Percentiles rank a stretch among this genome's conserved stretches.
Conservation (phyloP, 2,329 filamentous ascomycete species). For the Metarhizium humberi region DNA sequence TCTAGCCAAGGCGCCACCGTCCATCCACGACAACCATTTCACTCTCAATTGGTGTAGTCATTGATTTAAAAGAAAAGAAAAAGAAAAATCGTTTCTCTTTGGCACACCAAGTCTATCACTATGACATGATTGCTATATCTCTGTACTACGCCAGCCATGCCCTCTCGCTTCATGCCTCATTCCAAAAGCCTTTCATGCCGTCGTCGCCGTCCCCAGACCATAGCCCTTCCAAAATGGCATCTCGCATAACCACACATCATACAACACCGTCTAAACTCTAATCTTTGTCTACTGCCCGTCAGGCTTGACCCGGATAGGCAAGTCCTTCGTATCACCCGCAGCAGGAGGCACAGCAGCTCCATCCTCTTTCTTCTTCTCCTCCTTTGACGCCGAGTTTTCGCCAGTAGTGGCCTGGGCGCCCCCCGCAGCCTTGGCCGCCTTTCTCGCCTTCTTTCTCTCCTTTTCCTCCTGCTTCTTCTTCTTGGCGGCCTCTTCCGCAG, state of each 20-base stretch:
- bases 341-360: constrained; percentile 8
- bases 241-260: neutral
- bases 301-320: constrained; percentile 14
- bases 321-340: constrained; percentile 12
- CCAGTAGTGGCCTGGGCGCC: constrained; percentile 12
- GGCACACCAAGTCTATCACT: neutral
- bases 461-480: constrained; percentile 42
- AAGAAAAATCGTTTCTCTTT: neutral
- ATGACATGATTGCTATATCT: neutral
- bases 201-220: neutral
- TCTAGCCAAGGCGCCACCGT: no score
- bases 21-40: neutral
- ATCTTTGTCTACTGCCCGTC: constrained; percentile 2
- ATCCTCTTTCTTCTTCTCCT: constrained; percentile 11
- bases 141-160: neutral
- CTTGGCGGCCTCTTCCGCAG: constrained; percentile 41
- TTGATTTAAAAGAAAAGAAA: no score
- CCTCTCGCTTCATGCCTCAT: neutral
- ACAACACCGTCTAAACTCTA: neutral
- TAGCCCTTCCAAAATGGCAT: neutral
- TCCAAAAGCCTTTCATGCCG: neutral
- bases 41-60: neutral
- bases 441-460: constrained; percentile 25
- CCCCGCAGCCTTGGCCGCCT: constrained; percentile 27
- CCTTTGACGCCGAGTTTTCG: neutral